These are phyloP conservation scores for Euphorbia celastroides DNA, from an alignment of 441 rosid species.

Conservation along the genomic window DNA sequence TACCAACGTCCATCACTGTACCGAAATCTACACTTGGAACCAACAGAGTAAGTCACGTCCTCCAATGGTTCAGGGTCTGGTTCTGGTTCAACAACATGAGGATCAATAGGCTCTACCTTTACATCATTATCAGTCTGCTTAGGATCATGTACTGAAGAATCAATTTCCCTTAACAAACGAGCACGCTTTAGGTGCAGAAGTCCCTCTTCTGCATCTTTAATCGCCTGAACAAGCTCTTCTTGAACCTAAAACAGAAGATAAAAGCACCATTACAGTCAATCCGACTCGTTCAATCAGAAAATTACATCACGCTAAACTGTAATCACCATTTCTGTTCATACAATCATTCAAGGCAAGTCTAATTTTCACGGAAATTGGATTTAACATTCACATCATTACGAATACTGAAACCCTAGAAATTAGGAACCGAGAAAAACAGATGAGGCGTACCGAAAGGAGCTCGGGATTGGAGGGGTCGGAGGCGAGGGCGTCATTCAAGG, in stretches of 20 bases:
- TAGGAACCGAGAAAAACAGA: background rate
- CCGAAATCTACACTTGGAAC: slow-evolving; percentile 66
- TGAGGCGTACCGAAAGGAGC: slow-evolving; percentile 52
- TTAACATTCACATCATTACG: background rate
- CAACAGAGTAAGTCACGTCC: slow-evolving; percentile 42
- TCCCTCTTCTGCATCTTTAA: slow-evolving; percentile 78
- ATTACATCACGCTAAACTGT: background rate
- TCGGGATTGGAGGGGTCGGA: slow-evolving; percentile 65
- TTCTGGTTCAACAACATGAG: slow-evolving; percentile 41
- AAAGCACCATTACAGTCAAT: background rate
- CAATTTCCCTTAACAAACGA: slow-evolving; percentile 69
- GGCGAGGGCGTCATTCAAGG: slow-evolving; percentile 57
- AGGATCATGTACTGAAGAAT: slow-evolving; percentile 30
- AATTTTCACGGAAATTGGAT: background rate
- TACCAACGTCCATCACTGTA: slow-evolving; percentile 87
- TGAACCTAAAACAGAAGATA: slow-evolving; percentile 43
- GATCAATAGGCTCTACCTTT: slow-evolving; percentile 45
- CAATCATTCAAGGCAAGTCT: background rate
- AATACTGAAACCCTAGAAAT: background rate
- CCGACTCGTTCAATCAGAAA: background rate
- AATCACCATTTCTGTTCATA: background rate
- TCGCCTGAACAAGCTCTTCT: slow-evolving; percentile 61
- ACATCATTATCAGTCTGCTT: slow-evolving; percentile 26
- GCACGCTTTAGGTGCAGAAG: slow-evolving; percentile 76
- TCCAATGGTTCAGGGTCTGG: slow-evolving; percentile 41